Base-by-base conservation (phyloP, 164 flowering plant genomes). In the Vitis rotundifolia region DNA sequence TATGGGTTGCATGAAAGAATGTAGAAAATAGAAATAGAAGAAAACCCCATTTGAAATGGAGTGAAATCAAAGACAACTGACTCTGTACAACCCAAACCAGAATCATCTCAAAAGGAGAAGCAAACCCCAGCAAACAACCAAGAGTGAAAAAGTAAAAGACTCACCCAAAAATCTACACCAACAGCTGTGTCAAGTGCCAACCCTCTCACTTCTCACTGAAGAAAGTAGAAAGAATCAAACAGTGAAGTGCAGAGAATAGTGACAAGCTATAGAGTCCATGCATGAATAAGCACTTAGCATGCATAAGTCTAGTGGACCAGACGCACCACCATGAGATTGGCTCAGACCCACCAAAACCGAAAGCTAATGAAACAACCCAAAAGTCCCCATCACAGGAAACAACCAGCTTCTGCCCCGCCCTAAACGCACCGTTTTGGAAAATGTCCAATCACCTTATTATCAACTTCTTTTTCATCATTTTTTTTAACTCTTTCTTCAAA, bases 371-470 rank as follows among this genome's bases (percentile, higher is more conserved):
- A 14, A 19, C 0, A 49, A 63, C 22, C 47, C 55, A 57, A 52
- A 56, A 54, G 68, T 64, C 5, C 53, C 69, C 66, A 63, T 49
- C 61, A 69, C 66, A 29, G 44, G 44, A 37, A 37, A 37, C 44
- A 5, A 37, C 44, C 44, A 37, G 44, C 44, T 37, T 37, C 44
- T 37, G 44, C 8, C 44, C 7, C 7, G 26, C 7, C 44, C 7
- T 6, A 59, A 59, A 68, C 57, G 61, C 61, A 74, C 68, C 67
- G 64, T 65, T 62, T 29, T 12, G 55, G 61, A 31, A 19, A 68
- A 37, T 57, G 16, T 37, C 61, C 37, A 61, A 58, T 28, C 12
- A 51, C 51, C 64, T n/a, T 11, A 28, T 22, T 62, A 44, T 64
- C 44, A 37, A 37, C 44, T 37, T 31, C 44, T 31, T 37, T 37